Conservation (phyloP, 148 eudicot species). For the Hydrangea macrophylla region DNA sequence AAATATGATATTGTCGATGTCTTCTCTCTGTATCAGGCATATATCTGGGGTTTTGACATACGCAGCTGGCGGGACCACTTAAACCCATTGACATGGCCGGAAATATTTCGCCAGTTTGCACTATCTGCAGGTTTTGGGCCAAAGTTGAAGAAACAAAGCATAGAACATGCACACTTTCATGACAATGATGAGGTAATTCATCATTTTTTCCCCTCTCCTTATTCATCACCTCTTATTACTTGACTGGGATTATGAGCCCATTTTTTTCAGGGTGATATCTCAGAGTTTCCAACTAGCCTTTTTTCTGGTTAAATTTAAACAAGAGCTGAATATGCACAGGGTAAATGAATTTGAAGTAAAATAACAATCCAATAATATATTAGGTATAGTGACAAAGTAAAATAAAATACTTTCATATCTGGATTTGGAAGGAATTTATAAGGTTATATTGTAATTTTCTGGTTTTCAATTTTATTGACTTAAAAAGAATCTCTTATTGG, state of each 20-base stretch:
- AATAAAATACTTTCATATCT: no score
- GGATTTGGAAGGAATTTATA: no score
- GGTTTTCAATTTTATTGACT: no score
- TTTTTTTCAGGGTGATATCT: background rate
- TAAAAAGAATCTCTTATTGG: no score
- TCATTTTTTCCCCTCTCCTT: background rate
- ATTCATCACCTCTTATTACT: background rate
- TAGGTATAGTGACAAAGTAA: no score
- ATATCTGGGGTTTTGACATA: slow-evolving; percentile 56
- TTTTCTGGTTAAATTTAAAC: no score
- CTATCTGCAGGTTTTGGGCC: slow-evolving; percentile 63
- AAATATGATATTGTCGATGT: no score
- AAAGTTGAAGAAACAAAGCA: slow-evolving; percentile 36
- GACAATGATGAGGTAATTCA: slow-evolving; percentile 43
- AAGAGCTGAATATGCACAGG: no score
- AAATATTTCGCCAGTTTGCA: slow-evolving; percentile 49
- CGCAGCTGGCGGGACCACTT: slow-evolving; percentile 47
- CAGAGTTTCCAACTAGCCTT: background rate
- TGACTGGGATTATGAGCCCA: background rate
- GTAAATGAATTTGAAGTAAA: no score
- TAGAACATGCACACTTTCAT: slow-evolving; percentile 19
- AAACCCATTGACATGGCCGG: slow-evolving; percentile 61
- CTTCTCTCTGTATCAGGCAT: slow-evolving; percentile 27
- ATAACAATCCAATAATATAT: no score
- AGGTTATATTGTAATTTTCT: no score